These are phyloP conservation scores for Clohesyomyces aquaticus DNA, from an alignment of 495 filamentous ascomycete species.

Conservation along the genomic window DNA sequence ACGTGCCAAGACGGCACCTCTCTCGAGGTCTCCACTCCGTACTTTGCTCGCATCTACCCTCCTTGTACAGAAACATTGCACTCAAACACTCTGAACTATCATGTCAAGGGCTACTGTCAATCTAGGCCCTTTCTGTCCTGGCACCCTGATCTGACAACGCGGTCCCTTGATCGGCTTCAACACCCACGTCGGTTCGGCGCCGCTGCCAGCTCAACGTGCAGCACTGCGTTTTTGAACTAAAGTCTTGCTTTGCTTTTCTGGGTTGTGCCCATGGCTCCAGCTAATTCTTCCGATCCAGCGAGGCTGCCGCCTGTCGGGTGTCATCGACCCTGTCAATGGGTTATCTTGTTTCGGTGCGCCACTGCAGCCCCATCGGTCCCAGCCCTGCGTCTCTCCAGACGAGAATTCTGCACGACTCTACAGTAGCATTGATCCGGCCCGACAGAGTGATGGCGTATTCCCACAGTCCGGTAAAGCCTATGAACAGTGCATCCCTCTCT, in stretches of 20 bases:
- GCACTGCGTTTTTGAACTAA: conserved; percentile 1
- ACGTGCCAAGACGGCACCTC: not conserved
- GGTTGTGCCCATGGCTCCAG: not conserved
- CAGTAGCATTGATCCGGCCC: not conserved
- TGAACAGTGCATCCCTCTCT: not conserved
- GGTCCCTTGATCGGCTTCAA: not conserved
- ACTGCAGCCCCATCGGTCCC: not conserved
- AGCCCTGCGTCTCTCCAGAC: not conserved
- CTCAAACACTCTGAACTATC: not conserved
- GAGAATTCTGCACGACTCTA: not conserved
- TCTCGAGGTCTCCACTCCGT: not conserved
- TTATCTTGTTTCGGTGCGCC: not conserved
- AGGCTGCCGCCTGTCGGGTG: not conserved
- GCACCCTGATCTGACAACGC: not conserved
- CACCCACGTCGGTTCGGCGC: not conserved
- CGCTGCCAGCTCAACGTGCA: not conserved
- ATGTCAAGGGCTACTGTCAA: not conserved
- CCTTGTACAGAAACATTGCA: not conserved
- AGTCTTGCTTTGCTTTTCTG: conserved; percentile 10
- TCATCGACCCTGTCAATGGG: not conserved
- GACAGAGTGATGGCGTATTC: not conserved
- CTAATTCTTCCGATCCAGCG: not conserved
- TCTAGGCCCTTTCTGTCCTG: not conserved
- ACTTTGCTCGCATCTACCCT: too few species aligned
- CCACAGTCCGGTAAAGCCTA: not conserved